Base-by-base conservation (phyloP, 2,329 filamentous ascomycete genomes). In the Tolypocladium album region DNA sequence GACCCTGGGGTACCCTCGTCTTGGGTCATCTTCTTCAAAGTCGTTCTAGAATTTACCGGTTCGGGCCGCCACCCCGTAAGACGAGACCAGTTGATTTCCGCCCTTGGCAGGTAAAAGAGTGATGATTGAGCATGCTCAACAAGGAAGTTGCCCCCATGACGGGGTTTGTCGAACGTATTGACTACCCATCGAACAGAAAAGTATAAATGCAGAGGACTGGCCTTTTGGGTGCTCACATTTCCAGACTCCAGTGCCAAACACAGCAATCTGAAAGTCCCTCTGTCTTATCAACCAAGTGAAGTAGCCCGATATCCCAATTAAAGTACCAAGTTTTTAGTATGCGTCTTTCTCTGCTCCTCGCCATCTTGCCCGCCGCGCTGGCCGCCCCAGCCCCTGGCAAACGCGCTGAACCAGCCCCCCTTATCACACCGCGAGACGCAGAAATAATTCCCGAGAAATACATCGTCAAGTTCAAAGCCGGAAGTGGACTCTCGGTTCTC, bases 401-500 rank as follows among this genome's bases (percentile, higher is more conserved):
- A n/a, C 61, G 64, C 42, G 38, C 58, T 57, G 24, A 62, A 55
- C 64, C 66, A 15, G 65, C 64, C 1, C 65, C 65, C 11, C 55
- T 67, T 7, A 59, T 64, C n/a, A 59, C 50, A 31, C 64, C 60
- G 5, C 60, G 59, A 27, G 39, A 55, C 12, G 52, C 56, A 15
- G 50, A 59, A 45, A 39, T 66, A 58, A 64, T 70, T 17, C 58
- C 66, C 13, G 64, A 65, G 61, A 68, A 66, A 61, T 71, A 70
- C 60, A 71, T 71, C 59, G 67, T 71, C 59, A 68, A 67, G 56
- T 64, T 69, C 59, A 66, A 66, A 55, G 58, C 61, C 45, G 61
- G 58, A 12, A 61, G 61, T 34, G 47, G 43, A 7, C 22, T 62
- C 3, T 63, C 64, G 12, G 50, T 59, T 0, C 31, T 64, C 38